Conservation (phyloP, 2,329 filamentous ascomycete species). For the Trematosphaeria pertusa region DNA sequence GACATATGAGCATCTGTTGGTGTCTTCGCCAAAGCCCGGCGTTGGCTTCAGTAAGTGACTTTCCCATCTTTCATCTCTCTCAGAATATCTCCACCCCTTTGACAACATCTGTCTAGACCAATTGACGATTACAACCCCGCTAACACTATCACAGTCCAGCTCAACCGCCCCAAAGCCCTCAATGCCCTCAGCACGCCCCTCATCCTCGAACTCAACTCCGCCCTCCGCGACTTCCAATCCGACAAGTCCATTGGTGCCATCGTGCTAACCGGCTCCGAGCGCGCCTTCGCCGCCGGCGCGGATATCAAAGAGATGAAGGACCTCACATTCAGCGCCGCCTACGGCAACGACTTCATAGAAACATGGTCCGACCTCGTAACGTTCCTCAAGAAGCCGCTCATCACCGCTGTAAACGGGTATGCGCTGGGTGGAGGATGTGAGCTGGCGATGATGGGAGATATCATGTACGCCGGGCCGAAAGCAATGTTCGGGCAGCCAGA, state of each 20-base stretch:
- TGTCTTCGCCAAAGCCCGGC: slow-evolving; percentile 83
- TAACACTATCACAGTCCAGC: slow-evolving; percentile 69
- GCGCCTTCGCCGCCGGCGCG: slow-evolving; percentile 80
- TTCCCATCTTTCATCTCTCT: too few species aligned
- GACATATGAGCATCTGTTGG: slow-evolving; percentile 80
- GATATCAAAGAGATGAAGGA: slow-evolving; percentile 99
- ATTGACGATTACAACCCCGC: slow-evolving; percentile 9
- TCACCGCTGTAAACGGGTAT: slow-evolving; percentile 92
- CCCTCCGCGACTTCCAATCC: slow-evolving; percentile 44
- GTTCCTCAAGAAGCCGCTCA: slow-evolving; percentile 88
- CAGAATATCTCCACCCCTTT: too few species aligned
- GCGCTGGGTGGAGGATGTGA: slow-evolving; percentile 96
- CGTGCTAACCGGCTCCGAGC: slow-evolving; percentile 84
- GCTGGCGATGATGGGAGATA: slow-evolving; percentile 95
- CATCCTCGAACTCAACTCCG: slow-evolving; percentile 75
- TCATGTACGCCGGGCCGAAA: slow-evolving; percentile 84
- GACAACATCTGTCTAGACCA: too few species aligned
- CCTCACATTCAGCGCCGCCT: slow-evolving; percentile 86
- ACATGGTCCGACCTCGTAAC: slow-evolving; percentile 88
- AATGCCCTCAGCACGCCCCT: slow-evolving; percentile 93
- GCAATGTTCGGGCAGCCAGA: slow-evolving; percentile 97
- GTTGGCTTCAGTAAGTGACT: slow-evolving; percentile 77
- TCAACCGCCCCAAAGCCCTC: slow-evolving; percentile 93
- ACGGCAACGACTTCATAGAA: slow-evolving; percentile 91
- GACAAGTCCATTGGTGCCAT: slow-evolving; percentile 42